Evolutionary conservation across 2,329 filamentous ascomycete species (phyloP).

Genomic region (Diaporthe citrichinensis): DNA sequence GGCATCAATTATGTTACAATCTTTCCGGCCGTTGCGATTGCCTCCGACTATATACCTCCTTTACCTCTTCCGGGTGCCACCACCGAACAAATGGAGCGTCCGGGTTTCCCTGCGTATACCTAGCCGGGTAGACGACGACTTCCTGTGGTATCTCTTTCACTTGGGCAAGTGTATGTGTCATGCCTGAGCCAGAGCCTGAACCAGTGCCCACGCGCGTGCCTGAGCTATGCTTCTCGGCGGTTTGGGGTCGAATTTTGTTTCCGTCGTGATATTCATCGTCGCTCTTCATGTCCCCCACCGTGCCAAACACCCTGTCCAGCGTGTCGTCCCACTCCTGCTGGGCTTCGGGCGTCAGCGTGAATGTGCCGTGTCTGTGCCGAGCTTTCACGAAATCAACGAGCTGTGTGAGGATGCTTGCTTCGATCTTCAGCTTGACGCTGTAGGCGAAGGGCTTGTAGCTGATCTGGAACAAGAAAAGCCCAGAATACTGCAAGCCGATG

Average conservation of each 20-base stretch:
- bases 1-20: background rate
- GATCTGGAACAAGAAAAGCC: conserved; percentile 57
- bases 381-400: conserved; percentile 43
- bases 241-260: background rate
- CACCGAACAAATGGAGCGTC: conserved; percentile 6
- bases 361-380: conserved; percentile 6
- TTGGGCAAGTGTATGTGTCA: too few species aligned
- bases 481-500: conserved; percentile 57
- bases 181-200: background rate
- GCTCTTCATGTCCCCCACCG: background rate
- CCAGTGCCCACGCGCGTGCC: background rate
- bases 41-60: conserved; percentile 26
- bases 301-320: conserved; percentile 21
- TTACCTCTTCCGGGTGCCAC: conserved; percentile 21
- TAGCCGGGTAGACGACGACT: background rate
- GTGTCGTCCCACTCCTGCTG: conserved; percentile 35
- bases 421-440: conserved; percentile 65
- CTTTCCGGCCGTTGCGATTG: conserved; percentile 16
- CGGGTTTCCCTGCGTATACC: background rate
- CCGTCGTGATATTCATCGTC: conserved; percentile 5
- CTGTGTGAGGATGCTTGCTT: conserved; percentile 67
- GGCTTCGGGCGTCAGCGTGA: conserved; percentile 20
- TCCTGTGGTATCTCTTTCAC: background rate
- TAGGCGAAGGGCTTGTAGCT: conserved; percentile 59
- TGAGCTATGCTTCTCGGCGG: background rate